Conservation (phyloP, 2,329 filamentous ascomycete species). For the Cercospora brassicicola region DNA sequence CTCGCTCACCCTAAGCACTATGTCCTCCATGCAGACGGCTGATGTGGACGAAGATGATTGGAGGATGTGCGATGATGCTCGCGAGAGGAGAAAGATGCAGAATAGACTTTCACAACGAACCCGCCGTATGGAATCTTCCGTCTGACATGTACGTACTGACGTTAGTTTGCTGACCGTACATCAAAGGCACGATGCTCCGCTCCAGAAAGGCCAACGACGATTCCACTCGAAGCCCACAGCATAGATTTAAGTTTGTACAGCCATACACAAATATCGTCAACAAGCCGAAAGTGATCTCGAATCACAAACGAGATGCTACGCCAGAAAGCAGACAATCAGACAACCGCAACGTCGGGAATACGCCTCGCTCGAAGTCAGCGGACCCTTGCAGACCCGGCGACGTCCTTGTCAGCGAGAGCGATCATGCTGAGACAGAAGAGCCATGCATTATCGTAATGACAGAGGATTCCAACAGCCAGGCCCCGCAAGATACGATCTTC, state of each 20-base stretch:
- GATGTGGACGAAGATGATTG: background rate
- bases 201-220: background rate
- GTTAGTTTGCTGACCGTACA: background rate
- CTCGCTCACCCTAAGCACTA: background rate
- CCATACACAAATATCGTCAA: background rate
- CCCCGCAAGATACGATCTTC: background rate
- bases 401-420: background rate
- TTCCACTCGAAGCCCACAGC: background rate
- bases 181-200: background rate
- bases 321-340: background rate
- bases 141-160: background rate
- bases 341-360: background rate
- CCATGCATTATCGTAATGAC: background rate
- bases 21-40: background rate
- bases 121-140: background rate
- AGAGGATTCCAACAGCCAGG: background rate
- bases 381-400: background rate
- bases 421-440: background rate
- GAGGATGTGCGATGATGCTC: background rate
- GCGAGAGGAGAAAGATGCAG: background rate
- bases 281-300: background rate
- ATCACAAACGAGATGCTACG: background rate
- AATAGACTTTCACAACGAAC: background rate
- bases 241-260: background rate
- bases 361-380: background rate